Evolutionary conservation across 306 rosid genomes (phyloP).

Genomic region (Rubus idaeus): DNA sequence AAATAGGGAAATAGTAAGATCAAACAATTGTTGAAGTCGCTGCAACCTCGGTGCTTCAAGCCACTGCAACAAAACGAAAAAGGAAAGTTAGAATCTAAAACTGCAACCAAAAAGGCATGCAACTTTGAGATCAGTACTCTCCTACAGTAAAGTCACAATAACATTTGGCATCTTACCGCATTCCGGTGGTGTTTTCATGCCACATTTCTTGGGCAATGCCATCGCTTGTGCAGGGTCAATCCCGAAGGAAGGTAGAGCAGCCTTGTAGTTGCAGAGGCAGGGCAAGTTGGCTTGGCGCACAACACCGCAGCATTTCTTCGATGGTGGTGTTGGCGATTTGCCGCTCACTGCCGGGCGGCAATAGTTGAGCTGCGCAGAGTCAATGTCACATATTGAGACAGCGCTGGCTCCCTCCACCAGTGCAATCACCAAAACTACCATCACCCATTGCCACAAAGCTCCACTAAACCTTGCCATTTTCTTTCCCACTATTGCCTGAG

Average conservation of each 20-base stretch:
- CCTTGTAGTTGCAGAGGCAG: slow-evolving; percentile 52
- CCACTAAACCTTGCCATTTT: slow-evolving; percentile 35
- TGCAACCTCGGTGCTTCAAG: slow-evolving; percentile 11
- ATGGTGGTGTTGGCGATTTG: slow-evolving; percentile 38
- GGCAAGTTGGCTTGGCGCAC: slow-evolving; percentile 47
- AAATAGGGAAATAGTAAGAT: neutral
- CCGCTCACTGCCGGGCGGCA: slow-evolving; percentile 59
- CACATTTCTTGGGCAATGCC: slow-evolving; percentile 63
- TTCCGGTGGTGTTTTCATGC: slow-evolving; percentile 37
- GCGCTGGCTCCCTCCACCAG: slow-evolving; percentile 36
- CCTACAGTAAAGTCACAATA: neutral
- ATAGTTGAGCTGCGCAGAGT: slow-evolving; percentile 25
- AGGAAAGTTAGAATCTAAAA: neutral
- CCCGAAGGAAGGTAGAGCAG: slow-evolving; percentile 42
- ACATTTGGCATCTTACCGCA: slow-evolving; percentile 43
- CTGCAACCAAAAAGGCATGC: neutral
- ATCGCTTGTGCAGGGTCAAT: slow-evolving; percentile 54
- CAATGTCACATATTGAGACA: slow-evolving; percentile 38
- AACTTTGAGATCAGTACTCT: neutral
- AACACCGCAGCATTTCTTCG: slow-evolving; percentile 44
- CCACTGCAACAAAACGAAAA: slow-evolving; percentile 15
- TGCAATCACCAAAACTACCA: slow-evolving; percentile 33
- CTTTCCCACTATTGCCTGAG: neutral
- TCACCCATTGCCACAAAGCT: slow-evolving; percentile 27
- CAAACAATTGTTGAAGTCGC: neutral